Evolutionary conservation across 2,329 filamentous ascomycete genomes (phyloP).

Genomic region (Botrytis sinoallii): DNA sequence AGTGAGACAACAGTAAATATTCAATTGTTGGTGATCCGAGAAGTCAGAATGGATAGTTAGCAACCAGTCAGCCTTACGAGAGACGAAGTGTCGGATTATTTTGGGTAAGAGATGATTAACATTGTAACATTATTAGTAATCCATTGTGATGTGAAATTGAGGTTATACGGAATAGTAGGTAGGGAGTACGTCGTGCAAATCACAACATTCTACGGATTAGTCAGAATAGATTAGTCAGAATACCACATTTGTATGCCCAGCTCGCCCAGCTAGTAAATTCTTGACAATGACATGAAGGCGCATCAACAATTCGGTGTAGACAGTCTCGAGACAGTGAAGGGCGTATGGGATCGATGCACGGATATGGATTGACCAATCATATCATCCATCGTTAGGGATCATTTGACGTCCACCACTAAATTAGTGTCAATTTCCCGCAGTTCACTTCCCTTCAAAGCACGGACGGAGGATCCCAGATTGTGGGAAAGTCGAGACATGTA

Average conservation of each 20-base stretch:
- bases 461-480: neutral
- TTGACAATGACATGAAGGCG: neutral
- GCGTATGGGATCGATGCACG: neutral
- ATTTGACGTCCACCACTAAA: neutral
- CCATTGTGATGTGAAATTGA: neutral
- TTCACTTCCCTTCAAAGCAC: neutral
- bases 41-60: neutral
- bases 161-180: neutral
- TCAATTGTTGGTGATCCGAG: too few relatives aligned
- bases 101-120: neutral
- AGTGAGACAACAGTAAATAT: too few relatives aligned
- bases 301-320: conserved; percentile 1
- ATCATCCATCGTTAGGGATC: neutral
- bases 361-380: neutral
- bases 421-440: neutral
- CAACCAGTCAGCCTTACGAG: neutral
- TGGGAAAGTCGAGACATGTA: neutral
- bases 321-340: neutral
- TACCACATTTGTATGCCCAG: too few relatives aligned
- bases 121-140: neutral
- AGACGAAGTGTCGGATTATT: neutral
- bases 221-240: neutral
- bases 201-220: neutral
- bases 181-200: too few relatives aligned
- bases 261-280: too few relatives aligned